Evolutionary conservation across 1,284 basidiomycete species (phyloP), one percentile per base, ranked within the genome.

Genomic region (Pseudozyma sp.): DNA sequence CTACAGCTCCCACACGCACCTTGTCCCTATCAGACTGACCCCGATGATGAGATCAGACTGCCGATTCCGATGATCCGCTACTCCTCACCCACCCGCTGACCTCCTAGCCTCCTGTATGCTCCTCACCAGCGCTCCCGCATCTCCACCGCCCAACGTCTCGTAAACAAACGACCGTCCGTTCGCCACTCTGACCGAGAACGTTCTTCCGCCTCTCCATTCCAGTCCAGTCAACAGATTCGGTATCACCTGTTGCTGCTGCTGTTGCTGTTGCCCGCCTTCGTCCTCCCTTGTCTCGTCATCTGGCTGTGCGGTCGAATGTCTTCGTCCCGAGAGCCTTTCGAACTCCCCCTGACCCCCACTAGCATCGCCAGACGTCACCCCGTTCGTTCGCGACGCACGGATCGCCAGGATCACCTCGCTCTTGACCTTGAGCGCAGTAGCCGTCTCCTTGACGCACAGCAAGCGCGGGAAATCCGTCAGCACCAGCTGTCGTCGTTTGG

Each of bases 391-490:
- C 63, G 78, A 37, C 24, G 24, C 24, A 24, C 24, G 24, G 67
- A 84, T 66, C 52, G 62, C 34, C 75, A 87, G 78, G 14, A 87
- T 81, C 35, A 86, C 86, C 66, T 87, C 87, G 51, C 80, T 84
- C 74, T 87, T 87, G 66, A 87, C 80, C 45, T 84, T 85, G 55
- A 87, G 77, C 39, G 73, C 77, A 7, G 72, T 72, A 5, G 73
- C 77, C 3, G 72, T 70, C 51, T 88, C 87, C 70, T 87, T 87
- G 77, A 87, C 85, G 56, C 86, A 86, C 9, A 88, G 79, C n/a
- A 88, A 79, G 7, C 88, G 82, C 5, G 87, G 87, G 52, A 87
- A 86, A 70, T 87, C 87, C 16, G 88, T 88, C 3, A 88, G 77
- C 33, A 88, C 83, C 43, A 88, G 81, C 45, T 86, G 85, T 5